Percentiles rank a stretch among this genome's conserved stretches.
These are phyloP conservation scores for Arachnomyces sp. DNA, from an alignment of 2,329 filamentous ascomycete species.

Conservation along the genomic window DNA sequence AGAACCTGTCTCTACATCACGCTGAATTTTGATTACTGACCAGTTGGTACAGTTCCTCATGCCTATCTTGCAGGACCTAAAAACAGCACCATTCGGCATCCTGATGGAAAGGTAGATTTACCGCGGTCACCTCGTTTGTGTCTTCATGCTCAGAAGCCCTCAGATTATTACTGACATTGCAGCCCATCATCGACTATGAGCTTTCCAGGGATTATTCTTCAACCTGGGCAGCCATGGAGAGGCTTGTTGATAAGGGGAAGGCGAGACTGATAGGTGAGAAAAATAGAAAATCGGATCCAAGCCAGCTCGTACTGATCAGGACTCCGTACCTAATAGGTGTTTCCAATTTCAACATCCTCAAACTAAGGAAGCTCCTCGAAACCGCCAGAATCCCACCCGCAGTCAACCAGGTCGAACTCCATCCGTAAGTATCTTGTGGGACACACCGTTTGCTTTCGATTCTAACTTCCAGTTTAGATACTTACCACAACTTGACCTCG, in stretches of 20 bases:
- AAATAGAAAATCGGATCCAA: background rate
- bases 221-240: conserved; percentile 31
- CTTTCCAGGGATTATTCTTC: conserved; percentile 11
- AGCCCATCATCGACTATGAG: conserved; percentile 12
- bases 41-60: conserved; percentile 4
- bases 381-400: conserved; percentile 48
- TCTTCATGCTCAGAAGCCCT: conserved; percentile 18
- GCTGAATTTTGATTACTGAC: conserved; percentile 9
- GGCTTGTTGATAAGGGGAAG: conserved; percentile 26
- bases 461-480: background rate
- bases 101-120: conserved; percentile 8
- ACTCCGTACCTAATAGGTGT: conserved; percentile 15
- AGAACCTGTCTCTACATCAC: conserved; percentile 7
- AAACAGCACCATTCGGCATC: conserved; percentile 4
- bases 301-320: conserved; percentile 2
- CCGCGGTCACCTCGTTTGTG: background rate
- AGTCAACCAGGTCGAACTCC: conserved; percentile 59
- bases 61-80: conserved; percentile 8
- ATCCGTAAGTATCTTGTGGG: conserved; percentile 39
- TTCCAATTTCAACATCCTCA: conserved; percentile 34
- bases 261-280: conserved; percentile 24
- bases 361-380: conserved; percentile 21
- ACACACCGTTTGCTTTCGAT: background rate
- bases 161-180: conserved; percentile 21
- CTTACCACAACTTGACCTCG: conserved; percentile 4